Evolutionary conservation across 2,329 filamentous ascomycete genomes (phyloP).

Genomic region (Rhynchosporium secalis): DNA sequence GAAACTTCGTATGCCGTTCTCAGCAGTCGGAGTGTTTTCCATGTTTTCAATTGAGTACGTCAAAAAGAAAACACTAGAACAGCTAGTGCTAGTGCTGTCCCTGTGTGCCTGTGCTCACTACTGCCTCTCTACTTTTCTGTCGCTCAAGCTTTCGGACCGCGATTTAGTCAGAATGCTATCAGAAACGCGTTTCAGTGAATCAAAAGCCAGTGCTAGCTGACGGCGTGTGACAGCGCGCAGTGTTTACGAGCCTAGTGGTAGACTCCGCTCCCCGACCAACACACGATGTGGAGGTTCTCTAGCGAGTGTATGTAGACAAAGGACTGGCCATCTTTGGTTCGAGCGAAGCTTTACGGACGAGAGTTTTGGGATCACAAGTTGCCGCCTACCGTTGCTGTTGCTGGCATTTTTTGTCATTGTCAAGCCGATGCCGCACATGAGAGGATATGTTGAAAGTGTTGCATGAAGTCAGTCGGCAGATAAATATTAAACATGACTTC

Average conservation of each 20-base stretch:
- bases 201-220: not conserved
- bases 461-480: too few relatives aligned
- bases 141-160: not conserved
- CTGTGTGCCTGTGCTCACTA: not conserved
- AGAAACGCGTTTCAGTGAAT: slow-evolving; percentile 2
- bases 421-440: too few relatives aligned
- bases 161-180: not conserved
- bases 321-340: too few relatives aligned
- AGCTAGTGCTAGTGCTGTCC: slow-evolving; percentile 5
- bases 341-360: too few relatives aligned
- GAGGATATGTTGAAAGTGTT: too few relatives aligned
- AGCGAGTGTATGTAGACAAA: not conserved
- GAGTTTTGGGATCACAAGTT: too few relatives aligned
- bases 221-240: not conserved
- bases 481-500: too few relatives aligned
- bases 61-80: not conserved
- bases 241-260: not conserved
- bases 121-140: not conserved
- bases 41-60: not conserved
- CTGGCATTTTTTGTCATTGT: too few relatives aligned
- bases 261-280: not conserved
- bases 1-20: not conserved
- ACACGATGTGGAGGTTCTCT: not conserved
- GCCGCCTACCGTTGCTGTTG: too few relatives aligned
- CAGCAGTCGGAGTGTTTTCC: not conserved